These are phyloP conservation scores for Fereydounia khargensis DNA, from an alignment of 1,284 basidiomycete species.

Conservation along the genomic window DNA sequence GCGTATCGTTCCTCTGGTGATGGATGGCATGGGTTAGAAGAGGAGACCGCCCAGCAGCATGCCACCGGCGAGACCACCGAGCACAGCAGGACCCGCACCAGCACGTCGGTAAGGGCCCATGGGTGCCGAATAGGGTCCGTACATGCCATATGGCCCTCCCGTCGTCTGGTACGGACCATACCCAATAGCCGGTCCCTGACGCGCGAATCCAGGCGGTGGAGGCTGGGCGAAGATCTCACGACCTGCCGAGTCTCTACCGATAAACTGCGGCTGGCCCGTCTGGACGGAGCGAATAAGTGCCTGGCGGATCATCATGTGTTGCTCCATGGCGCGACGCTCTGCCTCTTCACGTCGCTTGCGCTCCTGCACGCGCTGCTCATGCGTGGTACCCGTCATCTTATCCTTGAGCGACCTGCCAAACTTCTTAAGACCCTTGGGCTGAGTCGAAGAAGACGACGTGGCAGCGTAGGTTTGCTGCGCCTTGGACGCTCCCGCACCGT, in stretches of 20 bases:
- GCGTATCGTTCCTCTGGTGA: too few species aligned
- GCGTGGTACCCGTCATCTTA: conserved; percentile 52
- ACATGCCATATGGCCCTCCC: conserved; percentile 20
- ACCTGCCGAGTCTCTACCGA: conserved; percentile 27
- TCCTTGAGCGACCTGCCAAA: conserved; percentile 52
- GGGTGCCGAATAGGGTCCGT: conserved; percentile 20
- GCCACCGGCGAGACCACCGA: conserved; percentile 30
- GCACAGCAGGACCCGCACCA: conserved; percentile 8
- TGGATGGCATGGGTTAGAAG: conserved; percentile 26
- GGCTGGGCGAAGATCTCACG: conserved; percentile 38
- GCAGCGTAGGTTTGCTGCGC: too few species aligned
- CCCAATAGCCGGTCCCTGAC: conserved; percentile 22
- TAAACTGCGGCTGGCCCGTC: conserved; percentile 35
- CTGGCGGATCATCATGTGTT: conserved; percentile 20
- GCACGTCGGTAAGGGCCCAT: conserved; percentile 23
- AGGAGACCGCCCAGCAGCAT: conserved; percentile 34
- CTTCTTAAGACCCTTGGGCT: conserved; percentile 31
- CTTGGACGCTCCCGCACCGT: background rate
- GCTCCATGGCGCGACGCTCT: conserved; percentile 35
- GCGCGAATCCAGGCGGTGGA: conserved; percentile 23
- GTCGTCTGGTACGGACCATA: conserved; percentile 31
- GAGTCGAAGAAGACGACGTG: background rate
- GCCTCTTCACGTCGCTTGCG: conserved; percentile 28
- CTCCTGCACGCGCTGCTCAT: conserved; percentile 43
- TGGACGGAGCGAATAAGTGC: conserved; percentile 17